These are phyloP conservation scores for Bretziella fagacearum DNA, from an alignment of 2,329 filamentous ascomycete genomes.

Conservation along the genomic window DNA sequence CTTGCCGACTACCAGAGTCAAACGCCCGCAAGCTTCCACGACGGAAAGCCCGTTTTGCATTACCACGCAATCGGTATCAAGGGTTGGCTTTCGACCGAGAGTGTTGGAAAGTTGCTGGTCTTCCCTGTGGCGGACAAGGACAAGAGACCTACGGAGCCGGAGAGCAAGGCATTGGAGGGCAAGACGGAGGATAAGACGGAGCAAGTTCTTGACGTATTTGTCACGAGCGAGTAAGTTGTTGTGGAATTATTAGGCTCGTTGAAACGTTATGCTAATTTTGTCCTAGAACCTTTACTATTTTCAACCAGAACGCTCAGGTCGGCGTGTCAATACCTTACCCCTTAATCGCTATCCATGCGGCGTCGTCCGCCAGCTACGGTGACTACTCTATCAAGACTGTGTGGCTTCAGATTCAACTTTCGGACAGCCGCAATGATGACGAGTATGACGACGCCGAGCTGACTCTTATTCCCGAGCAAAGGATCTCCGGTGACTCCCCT, in stretches of 20 bases:
- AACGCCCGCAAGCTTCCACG: constrained; percentile 57
- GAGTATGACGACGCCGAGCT: constrained; percentile 54
- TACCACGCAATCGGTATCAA: constrained; percentile 40
- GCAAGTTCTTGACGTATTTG: constrained; percentile 38
- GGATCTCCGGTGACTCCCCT: constrained; percentile 16
- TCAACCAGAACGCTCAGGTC: constrained; percentile 36
- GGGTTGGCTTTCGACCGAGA: constrained; percentile 38
- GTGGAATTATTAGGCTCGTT: neutral
- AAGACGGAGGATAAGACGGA: constrained; percentile 25
- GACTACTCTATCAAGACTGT: constrained; percentile 30
- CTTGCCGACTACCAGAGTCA: constrained; percentile 53
- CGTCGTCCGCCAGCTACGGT: constrained; percentile 33
- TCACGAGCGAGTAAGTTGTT: constrained; percentile 37
- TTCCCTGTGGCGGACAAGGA: constrained; percentile 26
- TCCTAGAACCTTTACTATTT: constrained; percentile 38
- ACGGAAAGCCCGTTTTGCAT: constrained; percentile 54
- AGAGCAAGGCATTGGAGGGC: constrained; percentile 20
- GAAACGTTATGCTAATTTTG: neutral
- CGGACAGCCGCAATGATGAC: constrained; percentile 35
- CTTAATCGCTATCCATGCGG: constrained; percentile 56
- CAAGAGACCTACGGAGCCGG: constrained; percentile 22
- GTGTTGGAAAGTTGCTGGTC: constrained; percentile 38
- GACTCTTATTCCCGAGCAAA: constrained; percentile 45
- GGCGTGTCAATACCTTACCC: constrained; percentile 60
- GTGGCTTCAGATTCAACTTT: constrained; percentile 52